Evolutionary conservation across 2,329 filamentous ascomycete genomes (phyloP), one percentile per base, ranked within the genome.

Genomic region (Drechslerella stenobrocha): DNA sequence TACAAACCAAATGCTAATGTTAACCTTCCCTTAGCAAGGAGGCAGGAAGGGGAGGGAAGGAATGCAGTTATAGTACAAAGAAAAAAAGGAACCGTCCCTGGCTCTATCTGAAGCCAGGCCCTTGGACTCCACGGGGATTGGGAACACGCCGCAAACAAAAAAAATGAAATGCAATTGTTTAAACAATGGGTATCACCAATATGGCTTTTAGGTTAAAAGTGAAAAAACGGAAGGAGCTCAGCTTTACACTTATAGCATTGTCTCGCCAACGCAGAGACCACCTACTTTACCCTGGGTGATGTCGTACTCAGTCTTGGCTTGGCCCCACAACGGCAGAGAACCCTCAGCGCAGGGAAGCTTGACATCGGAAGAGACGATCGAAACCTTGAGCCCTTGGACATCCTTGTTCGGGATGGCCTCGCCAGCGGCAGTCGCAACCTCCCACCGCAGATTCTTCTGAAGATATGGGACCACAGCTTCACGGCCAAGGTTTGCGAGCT

Each of bases 381-480:
- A 58, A 5, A 67, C 50, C 37, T 67, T 60, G 28, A 67, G 45
- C 28, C 40, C 45, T 9, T 55, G 34, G 20, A 67, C 55, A 3
- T 67, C 44, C 9, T 67, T 60, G 28, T 34, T 52, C n/a, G 55
- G 35, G 22, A 67, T 45, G 23, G 63, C 63, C 15, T 51, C 50
- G 20, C 63, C 63, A 32, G 18, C 18, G 30, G 63, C 63, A 18
- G 63, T 67, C 3, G 50, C 55, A 44, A 67, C 50, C 15, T 69
- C 58, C 75, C 74, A 75, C 44, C 75, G 73, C 11, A 76, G 60
- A 40, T 75, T 71, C 15, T 72, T 53, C 34, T 60, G 73, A 44
- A 76, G 55, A 37, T 72, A 76, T 18, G 73, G 72, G 23, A 74
- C 56, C 1, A 77, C 76, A 34, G 74, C 72, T 4, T 72, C 73